A percentile compares a stretch with the other conserved stretches of the same genome.
Evolutionary conservation across 2,329 filamentous ascomycete species (phyloP).

Genomic region (Pseudocercospora eumusae): DNA sequence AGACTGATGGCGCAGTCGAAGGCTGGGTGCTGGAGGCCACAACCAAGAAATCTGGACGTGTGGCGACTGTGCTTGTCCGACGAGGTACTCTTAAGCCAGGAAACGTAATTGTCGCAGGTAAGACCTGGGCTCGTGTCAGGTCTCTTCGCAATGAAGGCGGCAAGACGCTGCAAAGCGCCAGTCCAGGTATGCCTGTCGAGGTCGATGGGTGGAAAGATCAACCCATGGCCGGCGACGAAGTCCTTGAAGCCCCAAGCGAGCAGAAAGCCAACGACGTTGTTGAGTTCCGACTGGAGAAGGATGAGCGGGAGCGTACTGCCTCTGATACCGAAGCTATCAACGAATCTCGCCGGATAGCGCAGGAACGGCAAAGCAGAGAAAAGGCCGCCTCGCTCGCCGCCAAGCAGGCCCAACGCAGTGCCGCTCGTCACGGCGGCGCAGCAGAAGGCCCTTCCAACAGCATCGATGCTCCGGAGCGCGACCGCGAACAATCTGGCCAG

Average conservation of each 20-base stretch:
- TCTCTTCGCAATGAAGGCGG: constrained; percentile 84
- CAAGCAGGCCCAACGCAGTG: constrained; percentile 27
- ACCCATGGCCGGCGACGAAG: constrained; percentile 81
- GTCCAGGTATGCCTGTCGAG: constrained; percentile 86
- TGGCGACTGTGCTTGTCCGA: constrained; percentile 85
- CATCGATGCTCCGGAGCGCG: constrained; percentile 37
- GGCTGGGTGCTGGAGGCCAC: constrained; percentile 93
- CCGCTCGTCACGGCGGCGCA: constrained; percentile 21
- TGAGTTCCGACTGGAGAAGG: constrained; percentile 71
- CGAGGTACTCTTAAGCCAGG: constrained; percentile 80
- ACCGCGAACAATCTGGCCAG: constrained; percentile 50
- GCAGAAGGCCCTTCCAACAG: constrained; percentile 38
- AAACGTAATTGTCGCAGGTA: constrained; percentile 82
- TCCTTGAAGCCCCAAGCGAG: constrained; percentile 80
- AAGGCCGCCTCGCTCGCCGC: constrained; percentile 48
- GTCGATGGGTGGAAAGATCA: constrained; percentile 92
- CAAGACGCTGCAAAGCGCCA: constrained; percentile 67
- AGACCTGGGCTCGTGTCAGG: constrained; percentile 84
- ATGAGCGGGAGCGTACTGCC: constrained; percentile 65
- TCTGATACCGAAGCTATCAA: constrained; percentile 77
- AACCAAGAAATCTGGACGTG: constrained; percentile 79
- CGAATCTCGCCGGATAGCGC: constrained; percentile 57
- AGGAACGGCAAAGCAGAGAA: constrained; percentile 64
- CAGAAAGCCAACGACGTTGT: constrained; percentile 75
- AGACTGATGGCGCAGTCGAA: constrained; percentile 74